phyloP scores from a whole-genome alignment of 768 basidiomycete species.

The Neoboletus magnificus region DNA sequence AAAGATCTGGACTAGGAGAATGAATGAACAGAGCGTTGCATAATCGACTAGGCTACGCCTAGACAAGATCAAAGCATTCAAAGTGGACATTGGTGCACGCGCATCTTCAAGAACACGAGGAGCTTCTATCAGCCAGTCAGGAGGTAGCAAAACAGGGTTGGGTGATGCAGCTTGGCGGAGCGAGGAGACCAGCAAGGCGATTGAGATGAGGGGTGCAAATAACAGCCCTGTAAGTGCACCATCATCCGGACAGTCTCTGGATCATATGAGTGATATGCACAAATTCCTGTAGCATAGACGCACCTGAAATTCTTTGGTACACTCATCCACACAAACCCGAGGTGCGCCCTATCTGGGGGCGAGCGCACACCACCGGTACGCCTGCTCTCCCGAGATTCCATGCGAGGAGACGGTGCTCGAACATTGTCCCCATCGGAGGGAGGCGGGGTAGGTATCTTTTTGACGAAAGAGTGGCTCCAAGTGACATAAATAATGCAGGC shows the following conservation, averaged over 20 bases:
- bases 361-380: conserved; percentile 31
- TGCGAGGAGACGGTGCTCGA: conserved; percentile 39
- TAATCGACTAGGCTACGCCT: conserved; percentile 77
- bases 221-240: conserved; percentile 81
- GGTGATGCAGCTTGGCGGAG: conserved; percentile 36
- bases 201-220: conserved; percentile 78
- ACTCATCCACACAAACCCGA: conserved; percentile 86
- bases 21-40: conserved; percentile 74
- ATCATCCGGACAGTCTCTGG: conserved; percentile 78
- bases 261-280: conserved; percentile 10
- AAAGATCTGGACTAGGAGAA: conserved; percentile 74
- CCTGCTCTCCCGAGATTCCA: conserved; percentile 47
- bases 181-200: conserved; percentile 59
- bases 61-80: conserved; percentile 58
- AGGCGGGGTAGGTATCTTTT: conserved; percentile 12
- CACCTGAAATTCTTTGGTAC: conserved; percentile 86
- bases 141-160: conserved; percentile 41
- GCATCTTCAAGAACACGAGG: conserved; percentile 54
- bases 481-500: conserved; percentile 57
- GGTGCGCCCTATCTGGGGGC: conserved; percentile 44
- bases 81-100: conserved; percentile 40
- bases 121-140: conserved; percentile 75
- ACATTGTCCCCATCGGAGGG: conserved; percentile 20
- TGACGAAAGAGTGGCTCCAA: conserved; percentile 55
- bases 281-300: conserved; percentile 10